Base-by-base conservation (phyloP, 2,329 filamentous ascomycete genomes). In the Colletotrichum chlorophyti region DNA sequence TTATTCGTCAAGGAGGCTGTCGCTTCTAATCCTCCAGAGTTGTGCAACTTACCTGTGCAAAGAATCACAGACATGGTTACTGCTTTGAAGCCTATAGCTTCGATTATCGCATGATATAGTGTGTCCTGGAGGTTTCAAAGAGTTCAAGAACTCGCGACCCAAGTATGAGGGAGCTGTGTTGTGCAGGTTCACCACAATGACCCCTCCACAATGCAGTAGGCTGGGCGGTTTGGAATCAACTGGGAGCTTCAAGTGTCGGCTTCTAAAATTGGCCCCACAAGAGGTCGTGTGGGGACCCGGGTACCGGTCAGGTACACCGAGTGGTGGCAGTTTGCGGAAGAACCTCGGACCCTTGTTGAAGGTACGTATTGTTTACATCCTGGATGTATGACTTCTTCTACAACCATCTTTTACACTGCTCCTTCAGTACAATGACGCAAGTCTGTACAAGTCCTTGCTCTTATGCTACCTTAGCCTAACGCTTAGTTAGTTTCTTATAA, bases 51-150 rank as follows among this genome's bases (percentile, higher is more conserved):
- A 85, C 83, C 83, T 70, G 83, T 86, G 68, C 83, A 86, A 61
- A 86, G 79, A 75, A 86, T 86, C 65, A 86, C 83, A 67, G 83
- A 86, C 83, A 86, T 86, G 38, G 27, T 66, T 45, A 42, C 43
- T 55, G 29, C 26, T 23, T 12, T 46, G 21, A 40, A 53, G 58
- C 45, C 52, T 48, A 42, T 27, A 17, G 15, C 48, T 53, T 37
- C 43, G 15, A 12, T 37, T 59, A 61, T 61, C 41, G 59, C 61
- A 63, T 63, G 49, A 47, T 63, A 63, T 35, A 31, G 10, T 12
- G 34, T 24, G 11, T 42, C 35, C 6, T 37, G 6, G 12, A 47
- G 24, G 19, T 21, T 17, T n/a, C 12, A 21, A 24, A 21, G 21
- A 11, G n/a, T 32, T 17, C 26, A 10, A 15, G 45, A 34, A 32